Percentiles rank a stretch among this genome's conserved stretches.
phyloP scores from a whole-genome alignment of 768 basidiomycete species.

The Russula sp. region DNA sequence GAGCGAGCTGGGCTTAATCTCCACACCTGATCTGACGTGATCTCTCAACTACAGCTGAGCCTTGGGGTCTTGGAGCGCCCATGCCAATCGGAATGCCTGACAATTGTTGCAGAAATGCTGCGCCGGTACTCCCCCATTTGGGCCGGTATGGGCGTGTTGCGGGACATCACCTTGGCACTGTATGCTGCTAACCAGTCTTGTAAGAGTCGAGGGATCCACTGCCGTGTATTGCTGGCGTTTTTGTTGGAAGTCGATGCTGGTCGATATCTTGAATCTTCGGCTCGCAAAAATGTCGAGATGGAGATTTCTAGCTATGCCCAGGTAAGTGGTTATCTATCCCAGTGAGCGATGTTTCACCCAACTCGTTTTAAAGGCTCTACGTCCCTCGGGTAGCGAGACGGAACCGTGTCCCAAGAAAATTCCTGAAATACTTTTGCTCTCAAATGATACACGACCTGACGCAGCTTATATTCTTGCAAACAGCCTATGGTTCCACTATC shows the following conservation, averaged over 20 bases:
- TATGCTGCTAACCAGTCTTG: slow-evolving; percentile 60
- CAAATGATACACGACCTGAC: slow-evolving; percentile 53
- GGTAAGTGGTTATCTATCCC: slow-evolving; percentile 40
- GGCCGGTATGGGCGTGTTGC: slow-evolving; percentile 69
- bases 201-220: slow-evolving; percentile 63
- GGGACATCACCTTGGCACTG: slow-evolving; percentile 55
- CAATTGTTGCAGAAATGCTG: slow-evolving; percentile 67
- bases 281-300: slow-evolving; percentile 56
- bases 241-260: slow-evolving; percentile 65
- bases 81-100: slow-evolving; percentile 50
- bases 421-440: slow-evolving; percentile 68
- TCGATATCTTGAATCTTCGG: slow-evolving; percentile 50
- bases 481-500: slow-evolving; percentile 79
- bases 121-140: slow-evolving; percentile 69
- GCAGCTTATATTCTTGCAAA: slow-evolving; percentile 71
- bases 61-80: slow-evolving; percentile 51
- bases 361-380: slow-evolving; percentile 39
- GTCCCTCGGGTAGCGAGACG: slow-evolving; percentile 39
- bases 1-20: slow-evolving; percentile 32
- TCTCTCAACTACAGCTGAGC: slow-evolving; percentile 34
- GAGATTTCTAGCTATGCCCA: slow-evolving; percentile 62
- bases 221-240: slow-evolving; percentile 58
- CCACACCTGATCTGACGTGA: not conserved
- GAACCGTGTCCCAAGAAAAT: slow-evolving; percentile 41
- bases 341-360: not conserved